Percentiles rank a stretch among this genome's conserved stretches.
phyloP scores from a whole-genome alignment of 306 rosid species.

The Myrica gale region DNA sequence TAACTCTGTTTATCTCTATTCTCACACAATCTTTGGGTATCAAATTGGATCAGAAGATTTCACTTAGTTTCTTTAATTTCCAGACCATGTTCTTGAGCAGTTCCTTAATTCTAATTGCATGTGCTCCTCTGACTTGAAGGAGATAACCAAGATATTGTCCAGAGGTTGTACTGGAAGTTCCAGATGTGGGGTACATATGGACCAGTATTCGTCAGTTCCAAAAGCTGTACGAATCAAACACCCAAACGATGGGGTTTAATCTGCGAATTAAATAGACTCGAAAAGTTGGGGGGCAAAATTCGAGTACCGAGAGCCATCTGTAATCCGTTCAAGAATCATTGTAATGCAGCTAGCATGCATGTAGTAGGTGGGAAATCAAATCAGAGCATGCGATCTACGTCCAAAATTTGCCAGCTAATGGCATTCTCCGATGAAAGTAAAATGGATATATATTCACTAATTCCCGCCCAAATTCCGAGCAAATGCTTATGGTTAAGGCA shows the following conservation, averaged over 20 bases:
- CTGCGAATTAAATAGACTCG: neutral
- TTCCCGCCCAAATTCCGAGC: conserved; percentile 29
- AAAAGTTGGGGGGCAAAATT: neutral
- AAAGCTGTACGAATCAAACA: neutral
- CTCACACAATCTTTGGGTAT: no score
- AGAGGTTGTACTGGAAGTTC: neutral
- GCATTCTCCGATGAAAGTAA: conserved; percentile 2
- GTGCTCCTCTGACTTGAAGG: neutral
- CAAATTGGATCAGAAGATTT: neutral
- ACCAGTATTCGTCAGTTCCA: neutral
- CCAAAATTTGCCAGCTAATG: neutral
- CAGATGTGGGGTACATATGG: neutral
- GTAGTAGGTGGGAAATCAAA: no score
- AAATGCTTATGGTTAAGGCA: conserved; percentile 40
- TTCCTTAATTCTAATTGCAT: neutral
- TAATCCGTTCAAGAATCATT: neutral
- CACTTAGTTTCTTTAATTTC: neutral
- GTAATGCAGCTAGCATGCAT: neutral
- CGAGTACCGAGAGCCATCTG: neutral
- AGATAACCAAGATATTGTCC: neutral
- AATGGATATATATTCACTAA: conserved; percentile 4
- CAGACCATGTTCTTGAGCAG: neutral
- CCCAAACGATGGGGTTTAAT: neutral
- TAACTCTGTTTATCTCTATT: neutral
- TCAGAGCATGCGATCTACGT: neutral